Evolutionary conservation across 306 rosid species (phyloP).

Genomic region (Hippophae rhamnoides): DNA sequence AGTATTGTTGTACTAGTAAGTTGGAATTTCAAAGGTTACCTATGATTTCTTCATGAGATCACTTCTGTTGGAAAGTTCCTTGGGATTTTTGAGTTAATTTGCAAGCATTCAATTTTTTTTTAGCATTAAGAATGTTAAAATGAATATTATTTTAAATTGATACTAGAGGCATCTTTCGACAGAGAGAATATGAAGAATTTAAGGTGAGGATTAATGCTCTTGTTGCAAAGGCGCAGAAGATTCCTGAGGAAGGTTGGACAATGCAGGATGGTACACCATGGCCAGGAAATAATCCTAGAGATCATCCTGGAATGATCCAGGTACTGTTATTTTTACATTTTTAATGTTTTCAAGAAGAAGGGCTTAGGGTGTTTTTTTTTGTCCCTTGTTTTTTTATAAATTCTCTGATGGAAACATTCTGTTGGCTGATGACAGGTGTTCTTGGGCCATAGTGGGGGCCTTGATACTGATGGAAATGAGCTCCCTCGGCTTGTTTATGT

Average conservation of each 20-base stretch:
- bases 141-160: not conserved
- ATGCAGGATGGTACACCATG: slow-evolving; percentile 99
- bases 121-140: slow-evolving; percentile 1
- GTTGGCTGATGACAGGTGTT: slow-evolving; percentile 53
- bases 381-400: not conserved
- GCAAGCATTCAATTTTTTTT: not conserved
- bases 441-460: slow-evolving; percentile 97
- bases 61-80: not conserved
- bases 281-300: slow-evolving; percentile 99
- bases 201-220: slow-evolving; percentile 83
- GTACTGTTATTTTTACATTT: slow-evolving; percentile 26
- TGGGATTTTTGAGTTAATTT: not conserved
- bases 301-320: slow-evolving; percentile 99
- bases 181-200: slow-evolving; percentile 99
- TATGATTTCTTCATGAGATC: not conserved
- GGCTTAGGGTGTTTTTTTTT: slow-evolving; percentile 1
- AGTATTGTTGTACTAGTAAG: slow-evolving; percentile 4
- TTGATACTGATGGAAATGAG: slow-evolving; percentile 98
- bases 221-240: slow-evolving; percentile 94
- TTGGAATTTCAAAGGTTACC: not conserved
- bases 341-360: not conserved
- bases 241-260: slow-evolving; percentile 99
- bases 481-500: slow-evolving; percentile 98
- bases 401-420: slow-evolving; percentile 12
- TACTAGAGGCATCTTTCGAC: slow-evolving; percentile 8